phyloP scores from a whole-genome alignment of 768 basidiomycete species.

The Amanita molliuscula region DNA sequence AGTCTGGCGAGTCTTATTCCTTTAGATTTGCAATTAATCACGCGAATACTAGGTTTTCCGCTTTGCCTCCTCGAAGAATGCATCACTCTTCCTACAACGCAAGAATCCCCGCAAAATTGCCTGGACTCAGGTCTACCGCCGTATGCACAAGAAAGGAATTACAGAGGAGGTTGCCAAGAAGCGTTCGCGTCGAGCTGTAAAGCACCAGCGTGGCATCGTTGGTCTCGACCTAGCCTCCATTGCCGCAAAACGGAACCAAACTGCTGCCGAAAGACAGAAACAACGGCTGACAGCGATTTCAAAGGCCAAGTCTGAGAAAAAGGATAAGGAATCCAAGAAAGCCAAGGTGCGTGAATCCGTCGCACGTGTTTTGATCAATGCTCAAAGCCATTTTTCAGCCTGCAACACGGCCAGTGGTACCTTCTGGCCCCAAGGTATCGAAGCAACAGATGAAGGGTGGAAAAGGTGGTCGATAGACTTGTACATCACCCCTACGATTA shows the following conservation, averaged over 20 bases:
- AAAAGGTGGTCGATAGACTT: conserved; percentile 53
- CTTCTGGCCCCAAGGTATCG: conserved; percentile 74
- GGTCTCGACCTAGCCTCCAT: conserved; percentile 92
- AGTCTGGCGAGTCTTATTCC: conserved; percentile 32
- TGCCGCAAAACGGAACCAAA: conserved; percentile 88
- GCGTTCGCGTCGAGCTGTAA: conserved; percentile 91
- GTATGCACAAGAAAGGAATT: conserved; percentile 99
- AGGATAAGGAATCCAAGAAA: conserved; percentile 92
- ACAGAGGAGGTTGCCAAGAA: conserved; percentile 99
- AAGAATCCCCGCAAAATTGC: conserved; percentile 99
- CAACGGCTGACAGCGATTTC: conserved; percentile 77
- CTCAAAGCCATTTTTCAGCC: conserved; percentile 28
- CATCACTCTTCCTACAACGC: conserved; percentile 96
- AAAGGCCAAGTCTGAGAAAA: conserved; percentile 96
- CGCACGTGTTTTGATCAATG: background rate
- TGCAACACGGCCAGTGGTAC: conserved; percentile 35
- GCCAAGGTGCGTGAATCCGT: conserved; percentile 44
- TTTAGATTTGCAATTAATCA: background rate
- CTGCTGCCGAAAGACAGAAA: conserved; percentile 71
- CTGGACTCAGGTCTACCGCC: conserved; percentile 89
- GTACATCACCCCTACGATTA: background rate
- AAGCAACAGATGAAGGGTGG: conserved; percentile 96
- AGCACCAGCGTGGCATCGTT: conserved; percentile 96
- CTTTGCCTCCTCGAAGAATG: conserved; percentile 85
- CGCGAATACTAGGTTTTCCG: conserved; percentile 69